Evolutionary conservation across 192 early-diverging fungal species (phyloP), one percentile per base, ranked within the genome.

Genomic region (Chytriomyces confervae): DNA sequence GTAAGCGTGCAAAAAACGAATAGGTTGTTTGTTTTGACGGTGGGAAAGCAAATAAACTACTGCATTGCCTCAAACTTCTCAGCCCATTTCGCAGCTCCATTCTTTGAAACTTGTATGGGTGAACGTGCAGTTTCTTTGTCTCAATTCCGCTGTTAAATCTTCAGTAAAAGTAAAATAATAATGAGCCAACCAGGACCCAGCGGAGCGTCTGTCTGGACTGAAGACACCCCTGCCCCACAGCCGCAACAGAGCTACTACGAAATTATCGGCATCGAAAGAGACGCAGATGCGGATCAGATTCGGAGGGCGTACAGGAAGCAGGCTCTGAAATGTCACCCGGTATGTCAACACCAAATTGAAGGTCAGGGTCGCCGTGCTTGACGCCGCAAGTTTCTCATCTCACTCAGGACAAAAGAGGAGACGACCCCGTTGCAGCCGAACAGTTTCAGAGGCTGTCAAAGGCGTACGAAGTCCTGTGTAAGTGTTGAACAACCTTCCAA

Each of bases 381-480:
- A 29, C 45, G 50, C 13, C 80, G 76, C 7, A 84, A 81, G 73
- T 79, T 84, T 69, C 87, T 82, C n/a, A 71, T 87, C 57, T 91
- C 63, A 90, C 91, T 76, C 90, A 92, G 24, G 93, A 94, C 77
- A 94, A 94, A 72, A 84, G 80, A 51, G 88, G 88, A 5, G 60
- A 77, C 23, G 81, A 79, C 57, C 81, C 82, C 5, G 83, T 63
- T 7, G 77, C 74, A 47, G 75, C 83, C 8, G 82, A 95, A 74
- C 88, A 91, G 86, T 99, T 97, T 83, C 93, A 95, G 82, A 85
- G 88, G 23, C 93, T 99, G 62, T 90, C 89, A 48, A 90, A 93
- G 77, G 95, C 97, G 29, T 96, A 97, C 79, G 93, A 95, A 72
- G 88, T 92, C 27, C 80, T 90, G 46, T 84, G 89, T 81, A 53